Conservation (phyloP, 345 rosid species). For the Brassica juncea region DNA sequence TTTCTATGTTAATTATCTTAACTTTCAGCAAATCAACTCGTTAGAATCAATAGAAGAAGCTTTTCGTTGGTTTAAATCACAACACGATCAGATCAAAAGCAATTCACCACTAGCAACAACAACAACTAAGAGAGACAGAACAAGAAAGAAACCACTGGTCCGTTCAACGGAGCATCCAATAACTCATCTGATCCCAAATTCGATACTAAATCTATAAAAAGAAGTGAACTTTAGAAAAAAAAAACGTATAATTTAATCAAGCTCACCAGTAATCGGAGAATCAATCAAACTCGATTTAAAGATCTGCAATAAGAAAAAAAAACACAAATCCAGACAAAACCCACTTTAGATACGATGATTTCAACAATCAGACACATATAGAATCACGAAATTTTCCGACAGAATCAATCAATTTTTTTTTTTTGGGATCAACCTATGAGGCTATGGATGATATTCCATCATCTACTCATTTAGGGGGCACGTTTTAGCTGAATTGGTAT, state of each 20-base stretch:
- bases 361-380: constrained; percentile 21
- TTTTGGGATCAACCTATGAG: not conserved
- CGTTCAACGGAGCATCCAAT: not conserved
- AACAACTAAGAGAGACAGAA: not conserved
- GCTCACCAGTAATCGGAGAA: constrained; percentile 29
- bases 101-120: not conserved
- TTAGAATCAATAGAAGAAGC: not conserved
- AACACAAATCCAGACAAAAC: constrained; percentile 17
- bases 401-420: not conserved
- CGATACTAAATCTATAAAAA: constrained; percentile 9
- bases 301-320: constrained; percentile 13
- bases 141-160: not conserved
- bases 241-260: constrained; percentile 1
- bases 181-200: constrained; percentile 19
- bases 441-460: constrained; percentile 27
- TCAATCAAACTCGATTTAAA: not conserved
- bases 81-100: constrained; percentile 17
- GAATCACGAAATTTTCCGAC: not conserved
- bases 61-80: constrained; percentile 9
- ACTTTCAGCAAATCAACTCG: constrained; percentile 22
- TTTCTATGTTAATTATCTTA: not conserved
- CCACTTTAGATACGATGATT: constrained; percentile 23
- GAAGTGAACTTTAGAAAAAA: not conserved
- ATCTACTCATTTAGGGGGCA: not conserved
- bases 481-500: constrained; percentile 35